Conservation (phyloP, 192 early-diverging fungal species). For the Piromyces finnis region DNA sequence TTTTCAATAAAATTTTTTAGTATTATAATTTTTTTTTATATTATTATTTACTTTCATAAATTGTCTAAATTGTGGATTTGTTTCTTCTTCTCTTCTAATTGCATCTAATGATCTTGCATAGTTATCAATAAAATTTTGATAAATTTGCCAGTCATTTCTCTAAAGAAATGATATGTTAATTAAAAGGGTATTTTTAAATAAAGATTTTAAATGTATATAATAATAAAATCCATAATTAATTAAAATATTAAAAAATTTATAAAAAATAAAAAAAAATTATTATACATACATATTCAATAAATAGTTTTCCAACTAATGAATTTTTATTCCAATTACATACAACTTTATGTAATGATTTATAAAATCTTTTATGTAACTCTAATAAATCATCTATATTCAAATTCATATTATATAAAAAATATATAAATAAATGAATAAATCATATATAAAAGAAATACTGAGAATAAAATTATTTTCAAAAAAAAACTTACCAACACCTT, state of each 20-base stretch:
- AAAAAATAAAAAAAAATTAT: background rate
- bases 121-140: slow-evolving; percentile 4
- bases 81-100: background rate
- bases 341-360: background rate
- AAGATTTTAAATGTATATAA: no score
- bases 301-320: background rate
- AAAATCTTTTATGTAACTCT: background rate
- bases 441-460: no score
- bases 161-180: no score
- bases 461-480: background rate
- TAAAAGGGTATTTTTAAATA: no score
- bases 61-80: slow-evolving; percentile 3
- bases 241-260: no score
- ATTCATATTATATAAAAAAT: background rate
- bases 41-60: background rate
- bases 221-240: no score
- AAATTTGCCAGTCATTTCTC: slow-evolving; percentile 1
- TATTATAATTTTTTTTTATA: no score
- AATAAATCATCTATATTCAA: background rate
- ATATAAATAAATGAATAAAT: background rate
- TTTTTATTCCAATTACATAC: background rate
- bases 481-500: background rate
- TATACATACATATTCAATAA: background rate
- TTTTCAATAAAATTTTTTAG: background rate
- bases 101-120: background rate